phyloP scores from a whole-genome alignment of 805 yeast species.

The Peterozyma xylosa region DNA sequence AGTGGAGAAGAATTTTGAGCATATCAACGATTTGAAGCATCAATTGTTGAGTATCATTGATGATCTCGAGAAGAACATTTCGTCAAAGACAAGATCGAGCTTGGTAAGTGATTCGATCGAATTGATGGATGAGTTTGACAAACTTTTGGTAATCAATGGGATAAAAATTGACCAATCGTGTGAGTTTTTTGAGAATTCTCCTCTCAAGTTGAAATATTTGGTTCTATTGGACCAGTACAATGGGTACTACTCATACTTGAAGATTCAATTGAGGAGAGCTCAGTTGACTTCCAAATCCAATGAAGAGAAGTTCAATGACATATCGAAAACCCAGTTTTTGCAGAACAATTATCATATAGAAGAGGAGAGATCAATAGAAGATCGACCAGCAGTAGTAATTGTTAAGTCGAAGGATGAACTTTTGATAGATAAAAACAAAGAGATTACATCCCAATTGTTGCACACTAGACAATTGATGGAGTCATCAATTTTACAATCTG shows the following conservation, averaged over 20 bases:
- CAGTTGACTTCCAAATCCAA: conserved; percentile 17
- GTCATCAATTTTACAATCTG: conserved; percentile 43
- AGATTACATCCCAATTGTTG: conserved; percentile 39
- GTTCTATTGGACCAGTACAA: conserved; percentile 3
- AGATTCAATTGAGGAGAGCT: conserved; percentile 18
- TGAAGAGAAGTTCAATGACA: conserved; percentile 7
- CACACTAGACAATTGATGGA: conserved; percentile 39
- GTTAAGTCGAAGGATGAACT: conserved; percentile 25
- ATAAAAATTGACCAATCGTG: conserved; percentile 1
- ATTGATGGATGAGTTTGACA: conserved; percentile 29
- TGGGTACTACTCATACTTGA: conserved; percentile 18
- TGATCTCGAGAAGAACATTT: conserved; percentile 1
- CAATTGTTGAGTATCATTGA: conserved; percentile 1
- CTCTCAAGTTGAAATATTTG: neutral
- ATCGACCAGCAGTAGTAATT: too few relatives aligned
- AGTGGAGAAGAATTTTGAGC: conserved; percentile 1
- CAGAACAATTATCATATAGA: conserved; percentile 5
- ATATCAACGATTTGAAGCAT: neutral
- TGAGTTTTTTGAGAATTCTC: neutral
- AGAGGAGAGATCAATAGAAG: neutral
- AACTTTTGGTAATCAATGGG: conserved; percentile 22
- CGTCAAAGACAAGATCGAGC: neutral
- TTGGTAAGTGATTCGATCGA: conserved; percentile 31
- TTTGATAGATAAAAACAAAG: conserved; percentile 35
- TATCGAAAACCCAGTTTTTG: conserved; percentile 5